Evolutionary conservation across 164 flowering plant genomes (phyloP).

Genomic region (Chimonanthus praecox): DNA sequence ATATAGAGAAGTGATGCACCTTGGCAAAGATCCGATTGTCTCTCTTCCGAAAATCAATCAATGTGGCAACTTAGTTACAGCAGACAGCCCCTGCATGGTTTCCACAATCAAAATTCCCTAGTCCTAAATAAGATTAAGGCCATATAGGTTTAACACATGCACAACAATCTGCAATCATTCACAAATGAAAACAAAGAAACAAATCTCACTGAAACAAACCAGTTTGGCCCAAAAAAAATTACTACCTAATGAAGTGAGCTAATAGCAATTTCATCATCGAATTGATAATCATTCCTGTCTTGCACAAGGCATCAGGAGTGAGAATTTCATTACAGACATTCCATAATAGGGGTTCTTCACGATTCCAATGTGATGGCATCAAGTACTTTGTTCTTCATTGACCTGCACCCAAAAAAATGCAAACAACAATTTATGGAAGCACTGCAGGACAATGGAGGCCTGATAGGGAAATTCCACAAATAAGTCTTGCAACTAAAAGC

Average conservation of each 20-base stretch:
- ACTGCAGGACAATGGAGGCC: slow-evolving; percentile 18
- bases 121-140: slow-evolving; percentile 7
- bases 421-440: slow-evolving; percentile 23
- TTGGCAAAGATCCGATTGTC: slow-evolving; percentile 1
- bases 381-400: slow-evolving; percentile 18
- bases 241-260: slow-evolving; percentile 15
- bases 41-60: slow-evolving; percentile 16
- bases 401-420: slow-evolving; percentile 46
- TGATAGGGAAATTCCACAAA: slow-evolving; percentile 23
- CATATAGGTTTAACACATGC: slow-evolving; percentile 3
- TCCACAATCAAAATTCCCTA: slow-evolving; percentile 17
- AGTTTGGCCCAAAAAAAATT: slow-evolving; percentile 9
- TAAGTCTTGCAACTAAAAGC: slow-evolving; percentile 8
- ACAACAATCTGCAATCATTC: slow-evolving; percentile 4
- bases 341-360: slow-evolving; percentile 20
- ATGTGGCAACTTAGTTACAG: slow-evolving; percentile 13
- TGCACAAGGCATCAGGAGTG: slow-evolving; percentile 34
- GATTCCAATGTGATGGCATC: slow-evolving; percentile 11
- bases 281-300: slow-evolving; percentile 20
- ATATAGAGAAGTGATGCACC: slow-evolving; percentile 10
- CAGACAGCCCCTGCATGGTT: slow-evolving; percentile 15
- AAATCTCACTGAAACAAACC: slow-evolving; percentile 7
- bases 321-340: slow-evolving; percentile 40
- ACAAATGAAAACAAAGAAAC: slow-evolving; percentile 2
- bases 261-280: slow-evolving; percentile 14